phyloP scores from a whole-genome alignment of 2,329 filamentous ascomycete species.

The Beauveria asiatica region DNA sequence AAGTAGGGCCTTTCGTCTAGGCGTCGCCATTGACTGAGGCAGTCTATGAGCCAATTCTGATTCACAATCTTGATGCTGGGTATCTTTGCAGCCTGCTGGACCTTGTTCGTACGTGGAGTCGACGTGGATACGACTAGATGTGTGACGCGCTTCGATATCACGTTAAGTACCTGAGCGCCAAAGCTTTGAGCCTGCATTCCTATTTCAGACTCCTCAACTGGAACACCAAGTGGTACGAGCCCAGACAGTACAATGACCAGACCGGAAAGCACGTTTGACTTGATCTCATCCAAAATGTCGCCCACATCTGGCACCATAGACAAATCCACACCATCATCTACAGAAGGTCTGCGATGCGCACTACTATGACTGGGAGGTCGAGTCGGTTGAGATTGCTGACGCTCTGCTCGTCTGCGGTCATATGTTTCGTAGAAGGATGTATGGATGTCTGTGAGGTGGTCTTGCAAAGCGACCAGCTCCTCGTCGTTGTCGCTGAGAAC shows the following conservation, averaged over 20 bases:
- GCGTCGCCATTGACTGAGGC: slow-evolving; percentile 73
- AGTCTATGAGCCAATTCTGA: slow-evolving; percentile 81
- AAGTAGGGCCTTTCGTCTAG: slow-evolving; percentile 72
- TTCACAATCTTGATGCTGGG: slow-evolving; percentile 83
- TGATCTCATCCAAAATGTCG: slow-evolving; percentile 73
- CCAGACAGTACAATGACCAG: slow-evolving; percentile 82
- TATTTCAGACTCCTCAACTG: slow-evolving; percentile 75
- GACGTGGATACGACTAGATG: slow-evolving; percentile 66
- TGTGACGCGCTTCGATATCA: slow-evolving; percentile 55
- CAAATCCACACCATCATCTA: slow-evolving; percentile 36
- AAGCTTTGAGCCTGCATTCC: slow-evolving; percentile 81
- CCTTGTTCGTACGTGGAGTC: slow-evolving; percentile 78
- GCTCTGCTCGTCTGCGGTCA: slow-evolving; percentile 42
- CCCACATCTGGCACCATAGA: slow-evolving; percentile 73
- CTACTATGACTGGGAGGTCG: slow-evolving; percentile 27
- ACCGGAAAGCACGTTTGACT: slow-evolving; percentile 64
- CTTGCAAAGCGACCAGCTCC: slow-evolving; percentile 69
- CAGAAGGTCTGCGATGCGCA: slow-evolving; percentile 21
- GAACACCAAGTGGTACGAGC: slow-evolving; percentile 73
- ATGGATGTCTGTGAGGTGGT: slow-evolving; percentile 69
- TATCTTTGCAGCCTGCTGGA: slow-evolving; percentile 74
- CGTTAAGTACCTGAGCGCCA: slow-evolving; percentile 56
- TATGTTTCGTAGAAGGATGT: slow-evolving; percentile 76
- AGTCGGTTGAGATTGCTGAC: slow-evolving; percentile 26
- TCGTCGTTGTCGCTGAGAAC: slow-evolving; percentile 81